Percentiles rank a stretch among this genome's conserved stretches.
phyloP scores from a whole-genome alignment of 306 rosid species.

The Rosa rugosa region DNA sequence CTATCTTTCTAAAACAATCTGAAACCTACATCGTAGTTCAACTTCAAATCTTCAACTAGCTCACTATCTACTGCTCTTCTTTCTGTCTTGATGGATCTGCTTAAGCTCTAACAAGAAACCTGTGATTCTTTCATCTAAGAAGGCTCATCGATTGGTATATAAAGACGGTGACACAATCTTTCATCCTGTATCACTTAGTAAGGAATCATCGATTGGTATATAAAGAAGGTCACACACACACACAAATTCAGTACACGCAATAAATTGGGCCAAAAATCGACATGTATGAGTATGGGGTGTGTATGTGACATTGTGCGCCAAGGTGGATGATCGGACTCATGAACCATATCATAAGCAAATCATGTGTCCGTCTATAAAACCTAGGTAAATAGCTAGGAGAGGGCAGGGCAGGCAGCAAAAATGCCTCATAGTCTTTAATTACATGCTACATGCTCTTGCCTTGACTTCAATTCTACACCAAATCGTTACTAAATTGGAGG shows the following conservation, averaged over 20 bases:
- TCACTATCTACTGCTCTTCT: constrained; percentile 6
- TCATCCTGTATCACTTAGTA: too few species aligned
- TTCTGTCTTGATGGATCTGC: constrained; percentile 6
- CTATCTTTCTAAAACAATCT: not conserved
- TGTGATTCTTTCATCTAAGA: constrained; percentile 18
- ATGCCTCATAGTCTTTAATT: constrained; percentile 38
- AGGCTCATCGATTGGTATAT: constrained; percentile 12
- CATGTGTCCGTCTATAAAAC: constrained; percentile 22
- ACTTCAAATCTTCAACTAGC: not conserved
- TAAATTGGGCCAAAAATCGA: not conserved
- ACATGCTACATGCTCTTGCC: constrained; percentile 50
- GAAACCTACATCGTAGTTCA: not conserved
- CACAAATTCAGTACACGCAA: not conserved
- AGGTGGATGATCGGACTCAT: not conserved
- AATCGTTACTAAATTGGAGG: constrained; percentile 42
- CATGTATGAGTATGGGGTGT: not conserved
- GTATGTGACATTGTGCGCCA: not conserved
- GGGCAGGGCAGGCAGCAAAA: constrained; percentile 41
- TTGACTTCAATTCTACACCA: constrained; percentile 51
- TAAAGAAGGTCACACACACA: not conserved
- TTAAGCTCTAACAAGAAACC: constrained; percentile 34
- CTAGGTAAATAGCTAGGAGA: constrained; percentile 27
- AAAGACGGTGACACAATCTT: too few species aligned
- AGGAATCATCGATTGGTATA: not conserved
- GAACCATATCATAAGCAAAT: not conserved